Conservation (phyloP, 2,329 filamentous ascomycete species). For the Polychaeton citri region DNA sequence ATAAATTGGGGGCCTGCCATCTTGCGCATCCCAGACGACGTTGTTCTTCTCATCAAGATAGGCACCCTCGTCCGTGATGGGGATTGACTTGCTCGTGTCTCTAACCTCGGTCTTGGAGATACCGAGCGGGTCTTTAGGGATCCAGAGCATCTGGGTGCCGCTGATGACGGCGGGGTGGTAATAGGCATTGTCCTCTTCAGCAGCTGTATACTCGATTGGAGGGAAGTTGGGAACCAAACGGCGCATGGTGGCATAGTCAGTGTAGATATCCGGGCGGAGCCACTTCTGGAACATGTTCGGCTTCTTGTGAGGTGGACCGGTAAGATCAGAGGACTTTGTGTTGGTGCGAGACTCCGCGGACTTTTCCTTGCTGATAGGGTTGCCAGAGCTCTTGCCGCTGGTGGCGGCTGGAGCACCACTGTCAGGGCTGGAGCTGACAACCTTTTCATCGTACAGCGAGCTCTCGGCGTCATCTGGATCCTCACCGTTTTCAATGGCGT, state of each 20-base stretch:
- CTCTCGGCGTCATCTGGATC: constrained; percentile 13
- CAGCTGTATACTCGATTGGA: constrained; percentile 46
- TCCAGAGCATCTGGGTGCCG: constrained; percentile 62
- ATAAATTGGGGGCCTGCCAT: constrained; percentile 46
- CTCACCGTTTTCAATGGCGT: constrained; percentile 18
- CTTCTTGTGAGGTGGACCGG: constrained; percentile 31
- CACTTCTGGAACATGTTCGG: constrained; percentile 52
- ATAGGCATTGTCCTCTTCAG: constrained; percentile 56
- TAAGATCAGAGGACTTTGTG: constrained; percentile 15
- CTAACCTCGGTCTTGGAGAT: constrained; percentile 65
- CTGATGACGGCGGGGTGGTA: constrained; percentile 56
- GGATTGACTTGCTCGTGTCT: constrained; percentile 57
- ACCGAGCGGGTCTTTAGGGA: constrained; percentile 61
- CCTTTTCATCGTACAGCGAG: background rate
- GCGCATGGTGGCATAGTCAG: constrained; percentile 58
- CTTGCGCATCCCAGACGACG: constrained; percentile 44
- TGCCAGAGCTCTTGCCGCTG: constrained; percentile 13
- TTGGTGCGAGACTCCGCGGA: constrained; percentile 17
- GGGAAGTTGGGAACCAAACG: constrained; percentile 51
- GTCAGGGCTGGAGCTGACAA: background rate
- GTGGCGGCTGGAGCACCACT: constrained; percentile 9
- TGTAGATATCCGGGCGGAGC: constrained; percentile 64
- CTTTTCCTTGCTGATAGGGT: constrained; percentile 12
- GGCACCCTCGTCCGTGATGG: constrained; percentile 70
- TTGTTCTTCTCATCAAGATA: constrained; percentile 57